These are phyloP conservation scores for Phytophthora pinifolia DNA, from an alignment of 352 stramenopile genomes.

Conservation along the genomic window DNA sequence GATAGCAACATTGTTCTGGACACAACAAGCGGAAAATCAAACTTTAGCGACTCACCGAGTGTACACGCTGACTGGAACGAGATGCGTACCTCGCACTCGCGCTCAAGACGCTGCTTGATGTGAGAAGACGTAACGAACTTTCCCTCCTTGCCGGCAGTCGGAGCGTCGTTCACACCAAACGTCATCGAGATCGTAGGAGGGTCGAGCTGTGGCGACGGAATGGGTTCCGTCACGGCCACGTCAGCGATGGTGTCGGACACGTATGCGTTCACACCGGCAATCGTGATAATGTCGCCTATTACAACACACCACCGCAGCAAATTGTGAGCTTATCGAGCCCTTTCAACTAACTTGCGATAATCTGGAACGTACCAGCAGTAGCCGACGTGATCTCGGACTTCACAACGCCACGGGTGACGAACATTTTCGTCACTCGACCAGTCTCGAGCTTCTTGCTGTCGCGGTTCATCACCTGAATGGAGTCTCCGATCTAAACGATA, in stretches of 20 bases:
- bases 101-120: conserved; percentile 93
- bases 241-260: conserved; percentile 91
- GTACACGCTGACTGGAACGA: background rate
- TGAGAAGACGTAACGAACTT: conserved; percentile 97
- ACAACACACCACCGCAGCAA: conserved; percentile 1
- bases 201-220: conserved; percentile 93
- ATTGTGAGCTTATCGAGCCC: background rate
- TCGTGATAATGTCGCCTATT: conserved; percentile 96
- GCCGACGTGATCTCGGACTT: conserved; percentile 89
- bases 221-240: conserved; percentile 67
- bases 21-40: background rate
- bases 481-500: conserved; percentile 67
- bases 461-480: conserved; percentile 89
- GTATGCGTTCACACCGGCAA: conserved; percentile 92
- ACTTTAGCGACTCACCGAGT: conserved; percentile 2
- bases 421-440: conserved; percentile 88
- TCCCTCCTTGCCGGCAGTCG: conserved; percentile 95
- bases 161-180: conserved; percentile 97
- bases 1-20: conserved; percentile 98
- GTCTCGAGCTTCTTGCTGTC: conserved; percentile 79
- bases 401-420: conserved; percentile 75
- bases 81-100: conserved; percentile 85
- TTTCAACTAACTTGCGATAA: background rate
- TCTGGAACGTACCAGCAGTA: conserved; percentile 54
- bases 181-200: conserved; percentile 98